Evolutionary conservation across 2,329 filamentous ascomycete species (phyloP), one percentile per base, ranked within the genome.

Genomic region (Tolypocladium sp.): DNA sequence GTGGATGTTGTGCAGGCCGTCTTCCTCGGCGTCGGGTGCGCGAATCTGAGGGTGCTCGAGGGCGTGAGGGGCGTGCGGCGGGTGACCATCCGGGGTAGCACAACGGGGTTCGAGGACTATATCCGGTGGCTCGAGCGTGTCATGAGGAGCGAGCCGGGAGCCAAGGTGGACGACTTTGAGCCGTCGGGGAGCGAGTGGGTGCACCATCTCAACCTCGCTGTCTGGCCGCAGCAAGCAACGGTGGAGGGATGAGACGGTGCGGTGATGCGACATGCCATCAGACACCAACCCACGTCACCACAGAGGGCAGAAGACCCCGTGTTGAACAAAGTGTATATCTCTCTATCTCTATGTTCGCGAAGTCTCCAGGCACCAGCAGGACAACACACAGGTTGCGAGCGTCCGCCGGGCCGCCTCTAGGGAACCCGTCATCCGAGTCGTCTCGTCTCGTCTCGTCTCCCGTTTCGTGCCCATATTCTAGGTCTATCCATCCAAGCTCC

Each of bases 31-130:
- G 75, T 71, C 40, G 71, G 71, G 33, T 71, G 71, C 35, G 67
- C 68, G 46, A 75, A 74, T 37, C 65, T 79, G 56, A 64, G 67
- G 44, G 68, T 71, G 60, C 75, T 80, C 58, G 77, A 79, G 67
- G 71, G 67, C 7, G 73, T 80, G 35, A 63, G 77, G 27, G 76
- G 74, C 37, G 73, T 79, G 30, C 66, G 69, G 54, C 61, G 63
- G 15, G 74, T 74, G 8, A 62, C 60, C 8, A 66, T 80, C 51
- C 60, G 60, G 0, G 77, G 77, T 20, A 74, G 73, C 66, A 69
- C 69, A 13, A 71, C 66, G 2, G 76, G 76, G 42, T 76, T 78
- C 53, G 73, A 75, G 59, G 69, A 69, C n/a, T 79, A 80, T 59
- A 66, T 75, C 4, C 59, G 58, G 10, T 79, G 77, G 76, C 67